A percentile compares a stretch with the other conserved stretches of the same genome.
phyloP scores from a whole-genome alignment of 805 yeast species.

The Saccharomycopsis sp. region DNA sequence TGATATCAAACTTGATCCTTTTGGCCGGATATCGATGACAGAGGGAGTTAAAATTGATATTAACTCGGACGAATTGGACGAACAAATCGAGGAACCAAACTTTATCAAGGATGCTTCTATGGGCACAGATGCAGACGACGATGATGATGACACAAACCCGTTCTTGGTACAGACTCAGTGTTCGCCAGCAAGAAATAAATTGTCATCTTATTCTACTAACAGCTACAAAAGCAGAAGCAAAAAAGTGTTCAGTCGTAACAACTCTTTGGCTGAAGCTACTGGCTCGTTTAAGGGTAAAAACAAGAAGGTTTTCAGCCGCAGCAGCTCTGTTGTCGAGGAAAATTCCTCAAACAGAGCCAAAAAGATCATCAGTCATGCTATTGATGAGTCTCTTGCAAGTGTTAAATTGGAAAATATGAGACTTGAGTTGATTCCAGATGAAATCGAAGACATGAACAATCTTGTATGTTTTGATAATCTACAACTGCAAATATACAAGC shows the following conservation, averaged over 20 bases:
- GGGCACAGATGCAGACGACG: background rate
- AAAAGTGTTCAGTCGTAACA: slow-evolving; percentile 10
- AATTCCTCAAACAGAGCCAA: slow-evolving; percentile 7
- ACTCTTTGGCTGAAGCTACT: slow-evolving; percentile 11
- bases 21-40: slow-evolving; percentile 9
- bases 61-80: background rate
- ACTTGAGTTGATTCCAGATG: slow-evolving; percentile 16
- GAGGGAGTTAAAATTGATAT: background rate
- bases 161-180: background rate
- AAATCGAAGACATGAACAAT: slow-evolving; percentile 20
- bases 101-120: background rate
- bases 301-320: slow-evolving; percentile 7
- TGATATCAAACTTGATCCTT: slow-evolving; percentile 16
- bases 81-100: background rate
- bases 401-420: slow-evolving; percentile 16
- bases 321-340: slow-evolving; percentile 10
- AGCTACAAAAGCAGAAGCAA: background rate
- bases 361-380: slow-evolving; percentile 11
- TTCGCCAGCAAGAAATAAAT: background rate
- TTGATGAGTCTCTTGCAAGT: slow-evolving; percentile 16
- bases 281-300: background rate
- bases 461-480: slow-evolving; percentile 12
- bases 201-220: background rate
- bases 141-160: slow-evolving; percentile 1
- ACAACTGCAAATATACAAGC: slow-evolving; percentile 7